Percentiles rank a stretch among this genome's conserved stretches.
Conservation (phyloP, 768 basidiomycete species). For the Psilocybe sp. region DNA sequence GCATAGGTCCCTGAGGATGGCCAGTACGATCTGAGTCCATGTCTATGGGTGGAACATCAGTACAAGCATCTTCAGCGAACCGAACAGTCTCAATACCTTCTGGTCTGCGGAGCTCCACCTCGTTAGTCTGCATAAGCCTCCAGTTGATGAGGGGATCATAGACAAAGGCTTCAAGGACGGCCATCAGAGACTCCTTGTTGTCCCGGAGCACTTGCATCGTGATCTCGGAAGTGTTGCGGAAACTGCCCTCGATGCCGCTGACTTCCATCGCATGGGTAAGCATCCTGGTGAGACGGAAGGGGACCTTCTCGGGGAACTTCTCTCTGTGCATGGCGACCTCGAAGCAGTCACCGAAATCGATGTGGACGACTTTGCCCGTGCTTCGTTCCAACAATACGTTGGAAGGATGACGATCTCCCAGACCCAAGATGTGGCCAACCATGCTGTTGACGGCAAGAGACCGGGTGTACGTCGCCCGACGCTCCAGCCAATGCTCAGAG, state of each 20-base stretch:
- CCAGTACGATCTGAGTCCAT: conserved; percentile 54
- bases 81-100: conserved; percentile 47
- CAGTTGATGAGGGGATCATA: conserved; percentile 98
- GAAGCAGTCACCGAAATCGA: conserved; percentile 97
- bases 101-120: conserved; percentile 66
- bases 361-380: conserved; percentile 94
- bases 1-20: conserved; percentile 75
- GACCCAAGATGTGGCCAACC: conserved; percentile 96
- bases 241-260: conserved; percentile 97
- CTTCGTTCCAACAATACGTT: conserved; percentile 90
- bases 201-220: conserved; percentile 96
- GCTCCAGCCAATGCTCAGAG: conserved; percentile 97
- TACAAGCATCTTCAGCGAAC: conserved; percentile 3
- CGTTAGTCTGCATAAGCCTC: conserved; percentile 85
- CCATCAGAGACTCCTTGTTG: conserved; percentile 99
- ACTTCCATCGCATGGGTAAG: conserved; percentile 99
- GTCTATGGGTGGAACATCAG: conserved; percentile 34
- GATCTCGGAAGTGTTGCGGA: conserved; percentile 92
- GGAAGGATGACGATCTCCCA: conserved; percentile 97
- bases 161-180: conserved; percentile 96
- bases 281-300: conserved; percentile 98
- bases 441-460: conserved; percentile 96
- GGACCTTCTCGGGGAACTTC: conserved; percentile 98
- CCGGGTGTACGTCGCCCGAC: conserved; percentile 92
- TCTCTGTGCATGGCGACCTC: conserved; percentile 97